These are phyloP conservation scores for Fusarium concolor DNA, from an alignment of 2,329 filamentous ascomycete species.

Conservation along the genomic window DNA sequence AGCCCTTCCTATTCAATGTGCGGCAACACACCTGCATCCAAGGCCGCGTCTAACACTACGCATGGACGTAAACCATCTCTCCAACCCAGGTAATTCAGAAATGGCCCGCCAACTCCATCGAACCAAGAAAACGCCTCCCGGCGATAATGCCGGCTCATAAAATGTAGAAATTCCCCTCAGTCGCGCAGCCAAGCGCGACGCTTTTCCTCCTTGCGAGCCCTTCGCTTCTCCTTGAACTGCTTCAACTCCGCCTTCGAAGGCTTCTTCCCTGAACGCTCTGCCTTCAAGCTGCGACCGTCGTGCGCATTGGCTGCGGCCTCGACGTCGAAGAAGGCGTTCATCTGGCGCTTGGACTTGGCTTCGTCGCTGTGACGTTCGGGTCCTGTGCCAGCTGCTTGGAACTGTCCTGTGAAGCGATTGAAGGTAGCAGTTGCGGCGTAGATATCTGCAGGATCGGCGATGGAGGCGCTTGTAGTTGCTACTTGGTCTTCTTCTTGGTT, in stretches of 20 bases:
- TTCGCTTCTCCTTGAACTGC: conserved; percentile 89
- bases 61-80: conserved; percentile 4
- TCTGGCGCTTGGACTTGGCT: conserved; percentile 86
- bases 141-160: conserved; percentile 18
- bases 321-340: conserved; percentile 96
- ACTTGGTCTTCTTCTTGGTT: conserved; percentile 52
- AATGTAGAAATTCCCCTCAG: conserved; percentile 58
- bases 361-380: conserved; percentile 87
- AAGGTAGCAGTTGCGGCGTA: conserved; percentile 82
- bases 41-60: conserved; percentile 11
- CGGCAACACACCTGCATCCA: conserved; percentile 36
- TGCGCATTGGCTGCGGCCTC: conserved; percentile 93
- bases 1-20: conserved; percentile 34
- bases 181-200: conserved; percentile 90
- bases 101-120: conserved; percentile 36
- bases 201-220: conserved; percentile 93
- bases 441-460: conserved; percentile 58
- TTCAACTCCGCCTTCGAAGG: conserved; percentile 88
- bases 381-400: conserved; percentile 74
- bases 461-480: conserved; percentile 42
- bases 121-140: conserved; percentile 33
- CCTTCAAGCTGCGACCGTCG: conserved; percentile 89
- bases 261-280: conserved; percentile 87
- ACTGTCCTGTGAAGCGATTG: conserved; percentile 90
- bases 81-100: conserved; percentile 20